Percentiles rank a stretch among this genome's conserved stretches.
These are phyloP conservation scores for Pseudogymnoascus destructans DNA, from an alignment of 2,329 filamentous ascomycete genomes.

Conservation along the genomic window DNA sequence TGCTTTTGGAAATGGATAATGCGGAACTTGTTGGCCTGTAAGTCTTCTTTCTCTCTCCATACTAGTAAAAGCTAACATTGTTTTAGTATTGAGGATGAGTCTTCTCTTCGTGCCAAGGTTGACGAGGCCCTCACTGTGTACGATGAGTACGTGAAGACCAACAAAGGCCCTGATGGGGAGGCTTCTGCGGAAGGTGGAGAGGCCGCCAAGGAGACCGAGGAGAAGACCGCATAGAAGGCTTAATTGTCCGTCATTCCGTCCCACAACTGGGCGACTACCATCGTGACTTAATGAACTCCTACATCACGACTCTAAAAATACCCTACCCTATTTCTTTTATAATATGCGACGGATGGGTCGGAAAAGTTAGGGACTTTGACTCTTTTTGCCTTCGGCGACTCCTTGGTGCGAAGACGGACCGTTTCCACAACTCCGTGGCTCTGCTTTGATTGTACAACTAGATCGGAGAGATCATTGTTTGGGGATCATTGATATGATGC, in stretches of 20 bases:
- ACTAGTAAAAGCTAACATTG: constrained; percentile 21
- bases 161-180: constrained; percentile 22
- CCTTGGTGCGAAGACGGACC: constrained; percentile 3
- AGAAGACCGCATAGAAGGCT: constrained; percentile 40
- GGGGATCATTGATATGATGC: constrained; percentile 2
- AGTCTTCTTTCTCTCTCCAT: constrained; percentile 35
- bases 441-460: constrained; percentile 8
- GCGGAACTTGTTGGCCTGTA: constrained; percentile 86
- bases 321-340: constrained; percentile 10
- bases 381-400: constrained; percentile 7
- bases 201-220: constrained; percentile 34
- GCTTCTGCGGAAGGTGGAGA: constrained; percentile 27
- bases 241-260: constrained; percentile 26
- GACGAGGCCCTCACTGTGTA: constrained; percentile 95
- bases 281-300: constrained; percentile 11
- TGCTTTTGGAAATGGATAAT: constrained; percentile 99
- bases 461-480: constrained; percentile 8
- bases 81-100: constrained; percentile 72
- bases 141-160: constrained; percentile 87
- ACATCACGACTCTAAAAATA: constrained; percentile 10
- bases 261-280: constrained; percentile 1
- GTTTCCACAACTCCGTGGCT: constrained; percentile 3
- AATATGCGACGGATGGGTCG: constrained; percentile 9
- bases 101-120: constrained; percentile 84
- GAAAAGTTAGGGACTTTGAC: constrained; percentile 6